Conservation (phyloP, 2,329 filamentous ascomycete species). For the Fusarium sterilihyphosum region DNA sequence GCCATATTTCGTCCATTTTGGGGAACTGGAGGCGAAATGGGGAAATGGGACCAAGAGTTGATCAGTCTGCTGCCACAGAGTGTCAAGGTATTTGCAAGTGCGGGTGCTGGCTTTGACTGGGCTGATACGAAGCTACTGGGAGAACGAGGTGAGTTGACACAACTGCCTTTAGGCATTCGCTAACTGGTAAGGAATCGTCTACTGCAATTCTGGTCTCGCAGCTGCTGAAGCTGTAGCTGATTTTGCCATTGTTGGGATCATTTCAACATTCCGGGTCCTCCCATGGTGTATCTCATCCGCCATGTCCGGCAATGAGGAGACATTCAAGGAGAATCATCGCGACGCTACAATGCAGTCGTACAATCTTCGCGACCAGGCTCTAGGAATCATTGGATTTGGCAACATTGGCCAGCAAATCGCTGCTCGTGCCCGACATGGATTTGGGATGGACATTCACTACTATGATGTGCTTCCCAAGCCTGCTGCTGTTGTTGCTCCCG, state of each 20-base stretch:
- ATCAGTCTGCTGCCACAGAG: slow-evolving; percentile 64
- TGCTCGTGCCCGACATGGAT: slow-evolving; percentile 59
- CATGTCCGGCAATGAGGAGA: slow-evolving; percentile 45
- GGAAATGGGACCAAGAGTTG: slow-evolving; percentile 69
- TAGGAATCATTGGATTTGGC: slow-evolving; percentile 77
- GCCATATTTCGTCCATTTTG: slow-evolving; percentile 70
- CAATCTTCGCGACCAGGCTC: slow-evolving; percentile 68
- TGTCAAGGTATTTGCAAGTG: slow-evolving; percentile 70
- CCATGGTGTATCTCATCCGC: slow-evolving; percentile 71
- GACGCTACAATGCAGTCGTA: slow-evolving; percentile 67
- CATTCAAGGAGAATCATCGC: slow-evolving; percentile 68
- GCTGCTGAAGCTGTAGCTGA: slow-evolving; percentile 79
- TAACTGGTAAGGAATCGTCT: slow-evolving; percentile 64
- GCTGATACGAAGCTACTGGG: slow-evolving; percentile 70
- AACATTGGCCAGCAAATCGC: slow-evolving; percentile 73
- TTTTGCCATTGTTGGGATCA: slow-evolving; percentile 73
- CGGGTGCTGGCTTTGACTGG: slow-evolving; percentile 75
- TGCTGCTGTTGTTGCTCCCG: slow-evolving; percentile 51
- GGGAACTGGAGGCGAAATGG: slow-evolving; percentile 73
- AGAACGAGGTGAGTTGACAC: slow-evolving; percentile 59
- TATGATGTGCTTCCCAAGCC: slow-evolving; percentile 66
- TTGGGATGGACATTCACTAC: slow-evolving; percentile 75
- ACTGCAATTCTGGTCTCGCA: slow-evolving; percentile 77
- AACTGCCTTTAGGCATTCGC: not conserved
- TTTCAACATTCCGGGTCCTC: slow-evolving; percentile 75